Evolutionary conservation across 2,329 filamentous ascomycete genomes (phyloP).

Genomic region (Tricladium varicosporioides): DNA sequence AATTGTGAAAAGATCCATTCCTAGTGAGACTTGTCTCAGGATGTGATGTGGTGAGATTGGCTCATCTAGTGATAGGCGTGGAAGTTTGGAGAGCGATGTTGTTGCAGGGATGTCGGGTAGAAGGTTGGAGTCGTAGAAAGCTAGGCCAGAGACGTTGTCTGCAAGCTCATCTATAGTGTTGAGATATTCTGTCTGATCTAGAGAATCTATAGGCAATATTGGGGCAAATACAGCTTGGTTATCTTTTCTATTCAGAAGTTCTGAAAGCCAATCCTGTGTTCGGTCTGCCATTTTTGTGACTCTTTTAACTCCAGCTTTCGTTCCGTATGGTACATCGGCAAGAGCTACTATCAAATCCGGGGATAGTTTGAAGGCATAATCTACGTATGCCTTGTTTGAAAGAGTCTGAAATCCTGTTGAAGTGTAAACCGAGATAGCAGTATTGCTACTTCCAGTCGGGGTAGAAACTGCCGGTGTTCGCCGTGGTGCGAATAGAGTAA

Average conservation of each 20-base stretch:
- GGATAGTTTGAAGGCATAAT: slow-evolving; percentile 60
- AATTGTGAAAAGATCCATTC: slow-evolving; percentile 76
- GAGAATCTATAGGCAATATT: slow-evolving; percentile 71
- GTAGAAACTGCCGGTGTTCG: slow-evolving; percentile 72
- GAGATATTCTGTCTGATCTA: slow-evolving; percentile 78
- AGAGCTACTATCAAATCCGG: slow-evolving; percentile 81
- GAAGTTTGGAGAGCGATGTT: slow-evolving; percentile 55
- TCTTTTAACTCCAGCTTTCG: slow-evolving; percentile 65
- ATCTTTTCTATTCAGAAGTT: slow-evolving; percentile 51
- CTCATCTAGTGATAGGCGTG: slow-evolving; percentile 71
- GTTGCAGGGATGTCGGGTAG: slow-evolving; percentile 63
- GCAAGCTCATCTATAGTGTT: slow-evolving; percentile 66
- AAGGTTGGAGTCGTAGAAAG: slow-evolving; percentile 73
- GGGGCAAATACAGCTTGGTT: slow-evolving; percentile 56
- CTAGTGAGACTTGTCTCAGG: slow-evolving; percentile 71
- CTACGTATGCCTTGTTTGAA: slow-evolving; percentile 65
- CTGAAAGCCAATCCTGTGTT: slow-evolving; percentile 77
- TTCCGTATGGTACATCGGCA: slow-evolving; percentile 66
- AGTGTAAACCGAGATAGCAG: slow-evolving; percentile 74
- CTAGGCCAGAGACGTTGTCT: slow-evolving; percentile 63
- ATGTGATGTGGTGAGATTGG: slow-evolving; percentile 72
- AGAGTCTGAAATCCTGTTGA: slow-evolving; percentile 81
- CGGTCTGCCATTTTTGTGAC: slow-evolving; percentile 81
- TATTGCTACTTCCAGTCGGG: slow-evolving; percentile 68
- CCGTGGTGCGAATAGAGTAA: slow-evolving; percentile 74